Conservation (phyloP, 2,329 filamentous ascomycete genomes). For the Neonectria neomacrospora region DNA sequence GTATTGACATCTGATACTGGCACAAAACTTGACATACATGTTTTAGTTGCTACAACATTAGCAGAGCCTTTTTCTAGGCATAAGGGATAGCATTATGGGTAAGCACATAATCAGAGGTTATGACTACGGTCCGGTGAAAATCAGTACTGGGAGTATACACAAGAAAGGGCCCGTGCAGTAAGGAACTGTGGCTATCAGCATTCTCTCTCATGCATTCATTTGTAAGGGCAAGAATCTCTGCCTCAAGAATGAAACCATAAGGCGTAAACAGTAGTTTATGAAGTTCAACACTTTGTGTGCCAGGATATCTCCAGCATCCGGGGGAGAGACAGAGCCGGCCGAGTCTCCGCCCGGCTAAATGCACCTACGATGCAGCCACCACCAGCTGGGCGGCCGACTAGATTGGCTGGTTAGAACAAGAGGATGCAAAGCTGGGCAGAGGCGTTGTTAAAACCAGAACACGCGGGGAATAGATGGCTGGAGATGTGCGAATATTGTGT, state of each 20-base stretch:
- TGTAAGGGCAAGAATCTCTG: no score
- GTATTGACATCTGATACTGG: background rate
- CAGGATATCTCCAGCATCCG: background rate
- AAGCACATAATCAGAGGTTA: background rate
- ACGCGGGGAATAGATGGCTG: background rate
- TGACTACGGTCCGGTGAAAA: background rate
- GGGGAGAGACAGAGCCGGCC: background rate
- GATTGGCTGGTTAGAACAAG: background rate
- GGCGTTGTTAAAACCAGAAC: background rate
- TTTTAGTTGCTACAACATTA: background rate
- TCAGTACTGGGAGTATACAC: background rate
- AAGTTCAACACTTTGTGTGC: slow-evolving; percentile 9
- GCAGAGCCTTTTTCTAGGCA: background rate
- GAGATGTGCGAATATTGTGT: no score
- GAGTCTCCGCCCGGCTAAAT: slow-evolving; percentile 21
- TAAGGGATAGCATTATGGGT: no score
- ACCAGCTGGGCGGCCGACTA: background rate
- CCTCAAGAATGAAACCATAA: no score
- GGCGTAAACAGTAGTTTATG: no score
- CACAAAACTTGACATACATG: background rate
- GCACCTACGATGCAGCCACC: background rate
- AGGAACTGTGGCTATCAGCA: background rate
- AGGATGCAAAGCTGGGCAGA: background rate
- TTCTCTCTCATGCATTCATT: no score
- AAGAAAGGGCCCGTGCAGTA: background rate